Evolutionary conservation across 441 rosid genomes (phyloP).

Genomic region (Heliophila coronopifolia): DNA sequence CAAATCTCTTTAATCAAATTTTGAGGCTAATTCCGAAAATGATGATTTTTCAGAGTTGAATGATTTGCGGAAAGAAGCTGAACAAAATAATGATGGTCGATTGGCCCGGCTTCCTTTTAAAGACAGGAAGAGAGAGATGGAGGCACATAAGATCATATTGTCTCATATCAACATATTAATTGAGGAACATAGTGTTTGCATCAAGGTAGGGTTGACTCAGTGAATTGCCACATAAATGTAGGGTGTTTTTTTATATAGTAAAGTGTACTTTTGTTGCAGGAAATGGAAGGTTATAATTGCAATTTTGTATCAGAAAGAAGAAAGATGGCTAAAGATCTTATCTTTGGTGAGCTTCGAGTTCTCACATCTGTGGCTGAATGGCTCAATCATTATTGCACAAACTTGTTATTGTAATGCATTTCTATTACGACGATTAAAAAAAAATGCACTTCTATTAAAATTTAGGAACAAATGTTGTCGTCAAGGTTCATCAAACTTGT

Average conservation of each 20-base stretch:
- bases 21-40: background rate
- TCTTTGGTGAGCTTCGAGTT: constrained; percentile 60
- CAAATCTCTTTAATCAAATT: constrained; percentile 12
- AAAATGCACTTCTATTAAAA: too few species aligned
- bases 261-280: constrained; percentile 39
- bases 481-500: too few species aligned
- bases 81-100: constrained; percentile 65
- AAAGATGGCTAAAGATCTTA: constrained; percentile 63
- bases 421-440: too few species aligned
- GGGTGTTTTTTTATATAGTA: background rate
- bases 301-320: constrained; percentile 25
- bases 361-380: constrained; percentile 62
- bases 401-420: too few species aligned
- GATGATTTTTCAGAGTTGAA: constrained; percentile 42
- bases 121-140: constrained; percentile 43
- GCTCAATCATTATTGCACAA: constrained; percentile 52
- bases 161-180: constrained; percentile 39
- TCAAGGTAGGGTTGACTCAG: constrained; percentile 40
- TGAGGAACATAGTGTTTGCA: constrained; percentile 35
- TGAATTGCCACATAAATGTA: constrained; percentile 1
- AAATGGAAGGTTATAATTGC: constrained; percentile 25
- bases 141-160: constrained; percentile 56
- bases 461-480: too few species aligned
- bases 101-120: constrained; percentile 61
- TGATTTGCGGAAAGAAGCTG: constrained; percentile 61